Conservation (phyloP, 345 rosid species). For the Sonneratia caseolaris region DNA sequence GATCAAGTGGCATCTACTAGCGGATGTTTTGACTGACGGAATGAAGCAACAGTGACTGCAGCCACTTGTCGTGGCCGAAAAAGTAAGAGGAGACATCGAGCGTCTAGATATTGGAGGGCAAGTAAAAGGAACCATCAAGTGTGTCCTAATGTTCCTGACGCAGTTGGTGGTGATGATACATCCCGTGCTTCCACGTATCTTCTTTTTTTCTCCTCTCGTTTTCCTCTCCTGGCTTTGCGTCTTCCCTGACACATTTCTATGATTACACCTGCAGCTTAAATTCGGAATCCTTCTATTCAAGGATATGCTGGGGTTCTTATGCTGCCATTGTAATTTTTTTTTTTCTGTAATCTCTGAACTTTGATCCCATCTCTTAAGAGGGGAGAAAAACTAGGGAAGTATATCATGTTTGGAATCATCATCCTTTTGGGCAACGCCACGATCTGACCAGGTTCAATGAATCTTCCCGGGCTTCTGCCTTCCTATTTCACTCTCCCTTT, state of each 20-base stretch:
- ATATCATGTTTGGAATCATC: not conserved
- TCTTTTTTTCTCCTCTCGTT: not conserved
- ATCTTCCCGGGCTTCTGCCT: not conserved
- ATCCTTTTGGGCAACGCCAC: not conserved
- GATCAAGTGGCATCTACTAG: not conserved
- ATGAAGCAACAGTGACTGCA: not conserved
- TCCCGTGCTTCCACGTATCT: not conserved
- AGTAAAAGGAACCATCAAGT: not conserved
- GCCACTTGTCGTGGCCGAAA: not conserved
- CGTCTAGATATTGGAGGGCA: not conserved
- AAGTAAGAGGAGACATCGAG: not conserved
- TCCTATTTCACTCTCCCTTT: not conserved
- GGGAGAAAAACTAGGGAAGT: no score
- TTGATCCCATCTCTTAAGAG: no score
- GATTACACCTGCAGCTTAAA: no score
- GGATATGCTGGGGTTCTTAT: no score
- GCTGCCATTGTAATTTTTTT: no score
- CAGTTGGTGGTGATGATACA: not conserved
- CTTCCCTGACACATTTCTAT: not conserved
- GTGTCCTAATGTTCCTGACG: not conserved
- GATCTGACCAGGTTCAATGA: constrained; percentile 4
- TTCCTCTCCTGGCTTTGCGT: not conserved
- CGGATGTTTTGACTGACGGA: not conserved
- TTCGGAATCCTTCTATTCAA: no score
- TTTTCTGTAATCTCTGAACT: no score